Conservation (phyloP, 371 early-diverging fungal species). For the Mortierella sp. region DNA sequence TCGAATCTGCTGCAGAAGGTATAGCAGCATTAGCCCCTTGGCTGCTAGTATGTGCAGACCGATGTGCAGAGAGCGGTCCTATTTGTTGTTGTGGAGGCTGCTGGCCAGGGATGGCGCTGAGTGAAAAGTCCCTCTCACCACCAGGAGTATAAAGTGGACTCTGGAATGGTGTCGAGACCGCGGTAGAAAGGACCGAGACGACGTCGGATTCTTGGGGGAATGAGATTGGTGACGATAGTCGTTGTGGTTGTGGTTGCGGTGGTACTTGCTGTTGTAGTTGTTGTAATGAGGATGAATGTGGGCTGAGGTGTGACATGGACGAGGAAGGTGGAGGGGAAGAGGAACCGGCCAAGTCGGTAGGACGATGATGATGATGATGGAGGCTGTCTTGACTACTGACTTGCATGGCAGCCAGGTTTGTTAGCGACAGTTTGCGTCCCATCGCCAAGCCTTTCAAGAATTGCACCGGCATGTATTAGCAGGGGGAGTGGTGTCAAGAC, state of each 20-base stretch:
- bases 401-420: slow-evolving; percentile 27
- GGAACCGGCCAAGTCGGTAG: not conserved
- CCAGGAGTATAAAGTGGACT: not conserved
- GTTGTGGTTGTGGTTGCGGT: slow-evolving; percentile 1
- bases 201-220: slow-evolving; percentile 1
- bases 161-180: not conserved
- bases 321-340: not conserved
- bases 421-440: slow-evolving; percentile 44
- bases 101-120: not conserved
- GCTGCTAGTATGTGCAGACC: not conserved
- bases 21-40: not conserved
- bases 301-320: slow-evolving; percentile 5
- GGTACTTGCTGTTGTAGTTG: not conserved
- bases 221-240: not conserved
- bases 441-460: slow-evolving; percentile 44
- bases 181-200: slow-evolving; percentile 10
- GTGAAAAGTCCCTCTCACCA: not conserved
- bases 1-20: not conserved
- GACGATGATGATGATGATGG: not conserved
- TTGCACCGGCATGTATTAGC: not conserved
- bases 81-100: too few species aligned
- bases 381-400: not conserved
- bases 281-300: not conserved
- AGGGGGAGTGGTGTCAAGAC: not conserved
- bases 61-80: not conserved